Evolutionary conservation across 2,329 filamentous ascomycete species (phyloP).

Genomic region (Didymellaceae sp.): DNA sequence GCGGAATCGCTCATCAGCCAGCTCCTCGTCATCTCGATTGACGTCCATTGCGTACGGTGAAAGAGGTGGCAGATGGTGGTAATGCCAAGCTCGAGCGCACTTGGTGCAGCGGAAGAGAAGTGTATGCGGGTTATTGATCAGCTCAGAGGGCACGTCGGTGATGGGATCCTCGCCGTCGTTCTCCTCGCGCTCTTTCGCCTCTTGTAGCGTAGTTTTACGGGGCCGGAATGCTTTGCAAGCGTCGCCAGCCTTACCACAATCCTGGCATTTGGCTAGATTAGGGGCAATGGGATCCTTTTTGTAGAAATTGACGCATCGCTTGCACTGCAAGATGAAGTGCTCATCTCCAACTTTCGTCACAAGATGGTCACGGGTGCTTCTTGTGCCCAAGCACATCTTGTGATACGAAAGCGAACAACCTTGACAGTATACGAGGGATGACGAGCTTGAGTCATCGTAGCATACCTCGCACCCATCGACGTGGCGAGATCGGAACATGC

Average conservation of each 20-base stretch:
- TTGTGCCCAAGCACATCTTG: slow-evolving; percentile 77
- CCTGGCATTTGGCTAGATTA: slow-evolving; percentile 72
- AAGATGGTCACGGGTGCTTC: slow-evolving; percentile 79
- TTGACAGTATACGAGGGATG: slow-evolving; percentile 83
- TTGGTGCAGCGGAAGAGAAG: slow-evolving; percentile 82
- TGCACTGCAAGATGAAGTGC: slow-evolving; percentile 88
- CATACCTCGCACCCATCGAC: slow-evolving; percentile 76
- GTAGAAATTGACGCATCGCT: slow-evolving; percentile 75
- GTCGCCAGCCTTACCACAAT: slow-evolving; percentile 68
- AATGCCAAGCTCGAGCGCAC: slow-evolving; percentile 83
- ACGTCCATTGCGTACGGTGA: slow-evolving; percentile 53
- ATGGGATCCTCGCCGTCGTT: slow-evolving; percentile 82
- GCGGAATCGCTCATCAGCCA: slow-evolving; percentile 68
- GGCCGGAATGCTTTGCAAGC: slow-evolving; percentile 78
- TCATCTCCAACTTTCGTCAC: slow-evolving; percentile 82
- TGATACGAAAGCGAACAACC: slow-evolving; percentile 88
- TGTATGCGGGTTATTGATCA: slow-evolving; percentile 77
- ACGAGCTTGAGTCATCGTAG: slow-evolving; percentile 64
- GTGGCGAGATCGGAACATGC: slow-evolving; percentile 75
- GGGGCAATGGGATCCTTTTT: slow-evolving; percentile 76
- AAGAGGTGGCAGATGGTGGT: slow-evolving; percentile 74
- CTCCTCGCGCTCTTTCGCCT: slow-evolving; percentile 80
- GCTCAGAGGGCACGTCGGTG: slow-evolving; percentile 63
- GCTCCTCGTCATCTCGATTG: slow-evolving; percentile 54
- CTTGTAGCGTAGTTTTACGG: slow-evolving; percentile 76